phyloP scores from a whole-genome alignment of 179 eudicot genomes.

The Spinacia oleracea region DNA sequence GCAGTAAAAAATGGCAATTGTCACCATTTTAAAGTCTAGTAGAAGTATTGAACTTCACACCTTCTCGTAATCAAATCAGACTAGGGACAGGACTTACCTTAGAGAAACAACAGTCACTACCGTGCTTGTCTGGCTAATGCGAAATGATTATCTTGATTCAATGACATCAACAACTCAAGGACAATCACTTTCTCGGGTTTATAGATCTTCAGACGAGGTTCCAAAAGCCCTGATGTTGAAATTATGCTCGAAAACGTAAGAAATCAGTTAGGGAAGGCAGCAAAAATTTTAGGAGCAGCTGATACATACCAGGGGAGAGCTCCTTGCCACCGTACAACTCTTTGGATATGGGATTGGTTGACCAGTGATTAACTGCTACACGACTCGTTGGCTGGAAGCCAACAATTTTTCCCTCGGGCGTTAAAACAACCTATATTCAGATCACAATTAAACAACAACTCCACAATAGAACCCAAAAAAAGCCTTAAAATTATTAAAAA shows the following conservation, averaged over 20 bases:
- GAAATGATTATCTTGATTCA: constrained; percentile 53
- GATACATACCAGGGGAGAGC: constrained; percentile 64
- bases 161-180: constrained; percentile 71
- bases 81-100: constrained; percentile 22
- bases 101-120: constrained; percentile 22
- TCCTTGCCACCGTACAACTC: constrained; percentile 67
- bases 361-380: constrained; percentile 81
- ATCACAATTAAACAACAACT: constrained; percentile 10
- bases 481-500: no score
- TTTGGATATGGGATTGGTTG: constrained; percentile 72
- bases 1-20: no score
- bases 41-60: background rate
- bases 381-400: constrained; percentile 85
- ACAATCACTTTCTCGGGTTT: constrained; percentile 51
- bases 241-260: constrained; percentile 8
- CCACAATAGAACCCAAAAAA: background rate
- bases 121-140: constrained; percentile 64
- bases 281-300: background rate
- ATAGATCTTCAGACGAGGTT: constrained; percentile 57
- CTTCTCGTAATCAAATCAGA: background rate
- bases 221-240: constrained; percentile 51
- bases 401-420: constrained; percentile 55
- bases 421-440: constrained; percentile 62
- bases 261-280: constrained; percentile 2
- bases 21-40: background rate